Evolutionary conservation across 1,139 yeast species (phyloP).

Genomic region (Magnusiomyces sp.): DNA sequence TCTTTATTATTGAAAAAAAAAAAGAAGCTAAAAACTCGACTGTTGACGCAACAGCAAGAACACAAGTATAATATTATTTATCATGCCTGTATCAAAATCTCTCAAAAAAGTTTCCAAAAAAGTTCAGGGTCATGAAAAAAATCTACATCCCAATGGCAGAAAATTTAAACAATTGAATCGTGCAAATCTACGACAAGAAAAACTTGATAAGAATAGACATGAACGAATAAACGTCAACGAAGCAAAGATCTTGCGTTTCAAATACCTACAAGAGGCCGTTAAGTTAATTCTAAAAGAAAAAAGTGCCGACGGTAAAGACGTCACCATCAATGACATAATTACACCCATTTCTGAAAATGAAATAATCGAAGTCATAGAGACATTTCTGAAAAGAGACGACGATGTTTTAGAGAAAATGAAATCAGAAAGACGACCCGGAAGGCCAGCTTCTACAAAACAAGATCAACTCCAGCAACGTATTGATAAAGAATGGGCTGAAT

Average conservation of each 20-base stretch:
- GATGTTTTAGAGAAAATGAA: constrained; percentile 58
- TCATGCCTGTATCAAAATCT: constrained; percentile 74
- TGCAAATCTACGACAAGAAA: constrained; percentile 77
- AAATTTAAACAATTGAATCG: constrained; percentile 75
- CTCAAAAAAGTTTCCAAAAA: constrained; percentile 65
- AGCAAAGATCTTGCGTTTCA: constrained; percentile 40
- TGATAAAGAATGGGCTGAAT: constrained; percentile 53
- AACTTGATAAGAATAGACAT: constrained; percentile 52
- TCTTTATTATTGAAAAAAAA: neutral
- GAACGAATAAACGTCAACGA: constrained; percentile 50
- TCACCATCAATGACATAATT: constrained; percentile 14
- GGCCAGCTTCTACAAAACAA: constrained; percentile 72
- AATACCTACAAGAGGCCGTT: constrained; percentile 58
- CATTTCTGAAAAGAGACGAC: constrained; percentile 50
- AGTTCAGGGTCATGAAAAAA: constrained; percentile 42
- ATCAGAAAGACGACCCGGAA: constrained; percentile 66
- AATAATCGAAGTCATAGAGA: constrained; percentile 48
- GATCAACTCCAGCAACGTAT: constrained; percentile 53
- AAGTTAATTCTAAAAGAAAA: constrained; percentile 21
- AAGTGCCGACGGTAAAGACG: constrained; percentile 9
- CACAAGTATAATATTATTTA: too few relatives aligned
- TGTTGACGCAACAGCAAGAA: constrained; percentile 3
- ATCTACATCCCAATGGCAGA: constrained; percentile 79
- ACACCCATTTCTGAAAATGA: constrained; percentile 47
- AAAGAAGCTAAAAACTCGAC: constrained; percentile 2